Conservation (phyloP, 1,139 yeast genomes). For the Geotrichum carabidarum region DNA sequence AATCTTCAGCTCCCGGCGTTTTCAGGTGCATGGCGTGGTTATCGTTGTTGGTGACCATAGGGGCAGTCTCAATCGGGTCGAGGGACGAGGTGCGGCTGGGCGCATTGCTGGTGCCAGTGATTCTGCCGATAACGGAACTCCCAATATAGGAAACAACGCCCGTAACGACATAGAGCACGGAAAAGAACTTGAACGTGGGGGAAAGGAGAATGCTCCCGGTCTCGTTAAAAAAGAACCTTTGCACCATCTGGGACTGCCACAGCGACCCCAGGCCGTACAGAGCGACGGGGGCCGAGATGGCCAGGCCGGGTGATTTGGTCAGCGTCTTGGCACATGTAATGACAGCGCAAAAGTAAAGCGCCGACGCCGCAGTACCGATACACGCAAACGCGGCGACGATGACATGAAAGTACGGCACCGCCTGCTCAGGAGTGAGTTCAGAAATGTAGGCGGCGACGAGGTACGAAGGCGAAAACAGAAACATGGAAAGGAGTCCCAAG, state of each 20-base stretch:
- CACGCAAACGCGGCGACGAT: conserved; percentile 42
- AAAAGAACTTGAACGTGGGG: conserved; percentile 55
- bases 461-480: conserved; percentile 72
- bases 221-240: conserved; percentile 37
- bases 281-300: conserved; percentile 83
- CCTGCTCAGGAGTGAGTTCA: conserved; percentile 15
- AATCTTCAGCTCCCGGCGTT: neutral
- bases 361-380: conserved; percentile 77
- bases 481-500: conserved; percentile 57
- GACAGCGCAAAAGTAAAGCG: conserved; percentile 70
- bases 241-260: conserved; percentile 41
- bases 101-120: conserved; percentile 18
- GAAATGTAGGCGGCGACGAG: conserved; percentile 42
- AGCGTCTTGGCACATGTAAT: conserved; percentile 80
- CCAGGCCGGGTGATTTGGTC: conserved; percentile 68
- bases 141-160: conserved; percentile 31
- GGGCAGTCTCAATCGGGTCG: neutral
- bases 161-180: conserved; percentile 39
- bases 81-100: conserved; percentile 7
- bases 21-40: neutral
- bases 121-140: conserved; percentile 11
- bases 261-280: conserved; percentile 79
- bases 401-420: conserved; percentile 1
- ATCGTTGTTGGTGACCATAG: neutral
- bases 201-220: conserved; percentile 44